Evolutionary conservation across 208 protist species (phyloP), one percentile per base, ranked within the genome.

Genomic region (Trypanosoma boissoni): DNA sequence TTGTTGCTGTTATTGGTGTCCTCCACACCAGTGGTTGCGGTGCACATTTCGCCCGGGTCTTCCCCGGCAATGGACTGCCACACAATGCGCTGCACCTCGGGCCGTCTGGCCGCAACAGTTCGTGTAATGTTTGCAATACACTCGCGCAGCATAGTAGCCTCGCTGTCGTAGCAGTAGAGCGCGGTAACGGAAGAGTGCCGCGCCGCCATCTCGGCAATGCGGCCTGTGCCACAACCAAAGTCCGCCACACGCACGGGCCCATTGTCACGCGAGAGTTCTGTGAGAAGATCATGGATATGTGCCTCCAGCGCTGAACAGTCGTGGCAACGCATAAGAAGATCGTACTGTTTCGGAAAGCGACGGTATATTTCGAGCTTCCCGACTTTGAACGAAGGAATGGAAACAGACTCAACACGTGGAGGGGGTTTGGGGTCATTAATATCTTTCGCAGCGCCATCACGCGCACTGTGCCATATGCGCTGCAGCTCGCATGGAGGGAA

Each of bases 321-420:
- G 66, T 94, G 87, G 37, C 68, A 61, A 9, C 58, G 36, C 87
- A 94, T 94, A 50, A 94, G 67, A 23, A 76, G 29, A 28, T 94
- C 87, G 58, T 94, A 94, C 10, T 78, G 81, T 34, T 78, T 46
- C 0, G 87, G 78, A 52, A 91, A 91, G 3, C 83, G 80, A 2
- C 70, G 42, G 70, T 94, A 94, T 72, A 94, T 89, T 56, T 94
- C 87, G 31, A 80, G 46, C 8, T 81, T 83, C n/a, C 87, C 87
- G 5, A 94, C 87, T 51, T 87, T 88, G 64, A 83, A 86, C 23
- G 64, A 26, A 9, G 85, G 85, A 9, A 91, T 60, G 1, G 70
- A 43, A 27, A 64, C 43, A n/a, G 26, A 50, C 44, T 50, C 44
- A 6, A n/a, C 44, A n/a, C n/a, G n/a, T n/a, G n/a, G n/a, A n/a